A percentile compares a stretch with the other conserved stretches of the same genome.
Conservation (phyloP, 2,329 filamentous ascomycete species). For the Xylaria sp. region DNA sequence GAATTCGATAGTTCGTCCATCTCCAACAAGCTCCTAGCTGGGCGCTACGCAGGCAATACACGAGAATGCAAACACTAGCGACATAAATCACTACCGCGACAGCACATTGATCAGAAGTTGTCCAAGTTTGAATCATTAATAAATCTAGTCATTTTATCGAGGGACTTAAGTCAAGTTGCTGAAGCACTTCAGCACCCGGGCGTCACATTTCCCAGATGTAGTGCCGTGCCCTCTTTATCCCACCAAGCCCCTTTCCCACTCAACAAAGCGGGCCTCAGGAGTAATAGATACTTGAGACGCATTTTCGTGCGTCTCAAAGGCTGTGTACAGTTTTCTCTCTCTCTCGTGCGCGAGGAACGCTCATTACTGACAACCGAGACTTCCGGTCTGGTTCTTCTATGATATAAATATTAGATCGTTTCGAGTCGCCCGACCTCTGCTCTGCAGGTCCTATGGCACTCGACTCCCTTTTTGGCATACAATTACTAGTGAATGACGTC, state of each 20-base stretch:
- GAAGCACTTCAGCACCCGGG: not conserved
- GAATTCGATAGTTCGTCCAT: not conserved
- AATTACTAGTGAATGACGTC: not conserved
- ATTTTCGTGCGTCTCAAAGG: not conserved
- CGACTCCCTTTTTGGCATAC: constrained; percentile 1
- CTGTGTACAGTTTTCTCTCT: constrained; percentile 27
- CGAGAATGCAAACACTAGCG: too few relatives aligned
- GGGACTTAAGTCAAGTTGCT: not conserved
- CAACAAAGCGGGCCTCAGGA: not conserved
- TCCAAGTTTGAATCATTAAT: not conserved
- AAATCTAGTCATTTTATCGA: not conserved
- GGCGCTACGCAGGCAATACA: too few relatives aligned
- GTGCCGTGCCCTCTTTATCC: not conserved
- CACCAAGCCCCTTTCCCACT: not conserved
- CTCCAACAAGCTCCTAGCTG: not conserved
- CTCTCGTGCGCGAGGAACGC: not conserved
- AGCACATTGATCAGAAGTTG: not conserved
- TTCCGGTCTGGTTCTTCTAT: constrained; percentile 27
- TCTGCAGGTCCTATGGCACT: constrained; percentile 17
- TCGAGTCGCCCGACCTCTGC: constrained; percentile 20
- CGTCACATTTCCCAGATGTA: constrained; percentile 1
- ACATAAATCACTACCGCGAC: not conserved
- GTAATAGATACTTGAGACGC: not conserved
- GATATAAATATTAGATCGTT: constrained; percentile 29
- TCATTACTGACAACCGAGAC: constrained; percentile 29